Percentiles rank a stretch among this genome's conserved stretches.
These are phyloP conservation scores for Brassica carinata DNA, from an alignment of 345 rosid genomes.

Conservation along the genomic window DNA sequence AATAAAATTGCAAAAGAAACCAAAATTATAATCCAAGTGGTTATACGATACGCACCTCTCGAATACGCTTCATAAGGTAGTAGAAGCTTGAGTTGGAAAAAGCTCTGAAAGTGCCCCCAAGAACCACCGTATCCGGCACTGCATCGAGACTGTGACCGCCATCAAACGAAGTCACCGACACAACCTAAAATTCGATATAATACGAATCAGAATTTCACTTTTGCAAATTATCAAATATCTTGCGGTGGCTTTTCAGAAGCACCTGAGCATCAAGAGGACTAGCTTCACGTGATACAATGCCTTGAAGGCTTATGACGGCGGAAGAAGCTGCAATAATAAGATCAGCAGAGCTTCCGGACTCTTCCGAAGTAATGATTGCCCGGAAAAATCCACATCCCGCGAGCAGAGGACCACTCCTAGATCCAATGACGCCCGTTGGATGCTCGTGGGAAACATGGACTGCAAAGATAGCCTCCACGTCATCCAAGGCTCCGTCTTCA, in stretches of 20 bases:
- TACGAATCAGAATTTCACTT: neutral
- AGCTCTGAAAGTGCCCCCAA: constrained; percentile 82
- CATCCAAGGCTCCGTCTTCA: constrained; percentile 67
- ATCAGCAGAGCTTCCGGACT: constrained; percentile 41
- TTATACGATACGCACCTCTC: constrained; percentile 52
- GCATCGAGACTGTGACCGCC: constrained; percentile 57
- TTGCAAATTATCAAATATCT: neutral
- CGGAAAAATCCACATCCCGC: constrained; percentile 92
- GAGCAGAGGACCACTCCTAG: constrained; percentile 81
- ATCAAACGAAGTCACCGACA: constrained; percentile 73
- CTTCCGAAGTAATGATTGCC: constrained; percentile 52
- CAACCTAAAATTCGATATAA: constrained; percentile 49
- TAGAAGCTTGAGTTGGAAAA: constrained; percentile 76
- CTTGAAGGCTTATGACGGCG: constrained; percentile 74
- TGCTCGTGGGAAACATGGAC: constrained; percentile 81
- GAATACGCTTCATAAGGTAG: constrained; percentile 62
- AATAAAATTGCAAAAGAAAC: neutral
- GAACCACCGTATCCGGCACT: constrained; percentile 56
- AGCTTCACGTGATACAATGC: constrained; percentile 86
- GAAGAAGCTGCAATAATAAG: constrained; percentile 78
- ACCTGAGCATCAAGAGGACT: constrained; percentile 87
- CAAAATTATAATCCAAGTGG: neutral
- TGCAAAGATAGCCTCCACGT: constrained; percentile 80
- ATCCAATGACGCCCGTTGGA: constrained; percentile 76
- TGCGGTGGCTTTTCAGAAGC: neutral